phyloP scores from a whole-genome alignment of 2,329 filamentous ascomycete species.

The Didymellaceae sp. region DNA sequence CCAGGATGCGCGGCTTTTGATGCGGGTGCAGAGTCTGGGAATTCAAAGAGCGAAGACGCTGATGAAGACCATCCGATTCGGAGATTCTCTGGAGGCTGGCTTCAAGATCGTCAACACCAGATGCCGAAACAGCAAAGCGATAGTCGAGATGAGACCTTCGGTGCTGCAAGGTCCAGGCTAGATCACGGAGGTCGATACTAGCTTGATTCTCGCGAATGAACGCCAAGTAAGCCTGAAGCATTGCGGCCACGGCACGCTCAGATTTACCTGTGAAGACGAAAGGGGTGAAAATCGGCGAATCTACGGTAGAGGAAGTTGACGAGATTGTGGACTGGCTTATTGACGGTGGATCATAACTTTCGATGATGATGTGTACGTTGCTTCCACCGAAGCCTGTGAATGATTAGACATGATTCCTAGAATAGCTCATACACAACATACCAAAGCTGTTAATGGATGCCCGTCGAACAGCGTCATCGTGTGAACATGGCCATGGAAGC shows the following conservation, averaged over 20 bases:
- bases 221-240: not conserved
- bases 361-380: conserved; percentile 36
- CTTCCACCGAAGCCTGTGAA: conserved; percentile 26
- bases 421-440: not conserved
- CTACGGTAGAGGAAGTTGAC: not conserved
- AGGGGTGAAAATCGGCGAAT: not conserved
- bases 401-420: not conserved
- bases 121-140: conserved; percentile 5
- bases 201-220: not conserved
- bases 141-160: conserved; percentile 17
- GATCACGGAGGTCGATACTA: not conserved
- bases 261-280: not conserved
- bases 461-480: conserved; percentile 9
- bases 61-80: not conserved
- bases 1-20: not conserved
- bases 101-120: not conserved
- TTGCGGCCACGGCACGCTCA: not conserved
- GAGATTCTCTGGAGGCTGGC: not conserved
- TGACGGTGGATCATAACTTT: conserved; percentile 12
- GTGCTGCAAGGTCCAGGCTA: conserved; percentile 22
- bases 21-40: not conserved
- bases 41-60: not conserved
- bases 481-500: conserved; percentile 18
- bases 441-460: conserved; percentile 32
- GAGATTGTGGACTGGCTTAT: not conserved